These are phyloP conservation scores for Nematodospora anomalae DNA, from an alignment of 1,139 yeast genomes.

Conservation along the genomic window DNA sequence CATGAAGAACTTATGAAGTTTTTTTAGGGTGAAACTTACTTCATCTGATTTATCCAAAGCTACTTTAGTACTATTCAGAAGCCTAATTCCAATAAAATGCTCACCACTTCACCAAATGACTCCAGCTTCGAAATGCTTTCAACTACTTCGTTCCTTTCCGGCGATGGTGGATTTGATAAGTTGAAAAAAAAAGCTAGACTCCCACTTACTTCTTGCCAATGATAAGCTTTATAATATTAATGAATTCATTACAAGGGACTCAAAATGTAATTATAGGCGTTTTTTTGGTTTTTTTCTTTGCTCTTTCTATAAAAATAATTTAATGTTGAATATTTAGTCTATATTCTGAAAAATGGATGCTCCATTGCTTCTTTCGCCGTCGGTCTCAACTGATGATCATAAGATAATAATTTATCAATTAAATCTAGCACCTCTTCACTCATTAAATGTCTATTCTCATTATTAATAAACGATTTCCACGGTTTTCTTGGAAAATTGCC, in stretches of 20 bases:
- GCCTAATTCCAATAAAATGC: conserved; percentile 17
- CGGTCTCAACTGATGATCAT: conserved; percentile 72
- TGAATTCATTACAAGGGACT: conserved; percentile 26
- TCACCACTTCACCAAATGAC: conserved; percentile 19
- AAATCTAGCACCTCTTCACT: conserved; percentile 65
- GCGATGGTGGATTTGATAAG: conserved; percentile 17
- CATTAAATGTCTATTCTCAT: conserved; percentile 52
- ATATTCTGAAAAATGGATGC: conserved; percentile 53
- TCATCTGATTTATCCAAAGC: conserved; percentile 11
- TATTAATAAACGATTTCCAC: conserved; percentile 60
- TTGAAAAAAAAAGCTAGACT: conserved; percentile 6
- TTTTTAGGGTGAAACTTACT: conserved; percentile 9
- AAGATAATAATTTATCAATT: conserved; percentile 63
- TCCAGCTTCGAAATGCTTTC: conserved; percentile 14
- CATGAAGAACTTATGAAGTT: conserved; percentile 14
- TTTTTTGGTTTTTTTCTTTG: too few relatives aligned
- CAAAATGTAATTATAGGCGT: too few relatives aligned
- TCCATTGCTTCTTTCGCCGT: conserved; percentile 76
- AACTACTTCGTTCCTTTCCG: conserved; percentile 12
- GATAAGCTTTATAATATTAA: conserved; percentile 30
- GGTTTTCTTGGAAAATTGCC: conserved; percentile 68
- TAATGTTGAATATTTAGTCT: conserved; percentile 5
- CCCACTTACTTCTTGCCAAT: conserved; percentile 20
- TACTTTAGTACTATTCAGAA: conserved; percentile 16
- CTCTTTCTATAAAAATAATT: background rate